Evolutionary conservation across 148 eudicot species (phyloP), one percentile per base, ranked within the genome.

Genomic region (Drosera capensis): DNA sequence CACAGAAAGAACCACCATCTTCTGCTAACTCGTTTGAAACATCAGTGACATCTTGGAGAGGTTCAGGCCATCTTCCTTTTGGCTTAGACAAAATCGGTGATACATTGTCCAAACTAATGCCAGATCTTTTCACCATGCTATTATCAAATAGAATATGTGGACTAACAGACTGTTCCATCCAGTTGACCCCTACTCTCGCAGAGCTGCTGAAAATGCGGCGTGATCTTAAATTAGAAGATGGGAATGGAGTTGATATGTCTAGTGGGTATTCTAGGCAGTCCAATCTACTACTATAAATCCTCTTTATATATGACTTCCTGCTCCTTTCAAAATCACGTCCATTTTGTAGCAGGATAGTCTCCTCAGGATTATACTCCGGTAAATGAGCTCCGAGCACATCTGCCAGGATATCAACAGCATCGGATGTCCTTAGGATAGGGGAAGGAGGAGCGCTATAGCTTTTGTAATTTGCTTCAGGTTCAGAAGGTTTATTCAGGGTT

Each of bases 391-490:
- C 65, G 3, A 49, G 55, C 52, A 49, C 66, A 43, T 63, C 58
- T 0, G 59, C 78, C 29, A 78, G 65, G 43, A 69, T 51, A 48
- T 79, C 84, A 35, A 69, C 61, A 30, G 73, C 62, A 20, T 81
- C 62, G 39, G 77, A 56, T 40, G 88, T 51, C 43, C 79, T 71
- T 16, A 64, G 20, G 0, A 62, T 68, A 22, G 96, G 87, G 56
- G 86, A 81, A 23, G 82, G 69, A 17, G 90, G 96, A 14, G 85
- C 90, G 57, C 94, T 87, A n/a, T 45, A 68, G 60, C 88, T 77
- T 59, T 72, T 74, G 54, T 60, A 72, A 26, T 38, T 70, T 19
- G 48, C 40, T 54, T 63, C 75, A 18, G 57, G 56, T 51, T 79
- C 82, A 2, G 54, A 30, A 4, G 76, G 28, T 47, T 43, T 68